Conservation (phyloP, 2,329 filamentous ascomycete species). For the Beauveria varroae region DNA sequence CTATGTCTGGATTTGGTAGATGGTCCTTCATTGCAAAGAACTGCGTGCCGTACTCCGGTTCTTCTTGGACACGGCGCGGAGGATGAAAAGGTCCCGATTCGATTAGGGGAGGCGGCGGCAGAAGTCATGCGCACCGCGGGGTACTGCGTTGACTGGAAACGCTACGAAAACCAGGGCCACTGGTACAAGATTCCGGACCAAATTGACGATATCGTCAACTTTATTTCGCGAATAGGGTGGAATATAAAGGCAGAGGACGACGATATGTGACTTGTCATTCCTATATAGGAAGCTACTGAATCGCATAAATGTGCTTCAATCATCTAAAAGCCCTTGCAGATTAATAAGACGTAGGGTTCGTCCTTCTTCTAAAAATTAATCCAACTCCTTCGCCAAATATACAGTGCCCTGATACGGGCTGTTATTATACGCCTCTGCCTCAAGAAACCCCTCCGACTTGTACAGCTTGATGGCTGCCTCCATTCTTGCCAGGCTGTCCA, state of each 20-base stretch:
- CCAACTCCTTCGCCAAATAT: constrained; percentile 15
- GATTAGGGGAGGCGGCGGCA: not conserved
- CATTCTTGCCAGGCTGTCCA: constrained; percentile 20
- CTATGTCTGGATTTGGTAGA: not conserved
- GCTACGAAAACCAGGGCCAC: constrained; percentile 34
- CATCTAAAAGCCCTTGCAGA: too few relatives aligned
- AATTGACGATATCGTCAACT: constrained; percentile 33
- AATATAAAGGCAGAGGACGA: not conserved
- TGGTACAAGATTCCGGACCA: constrained; percentile 42
- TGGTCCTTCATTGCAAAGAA: not conserved
- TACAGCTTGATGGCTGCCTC: constrained; percentile 19
- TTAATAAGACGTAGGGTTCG: too few relatives aligned
- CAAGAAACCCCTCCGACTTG: constrained; percentile 18
- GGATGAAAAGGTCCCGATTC: not conserved
- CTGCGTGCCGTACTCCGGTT: not conserved
- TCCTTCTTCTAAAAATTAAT: not conserved
- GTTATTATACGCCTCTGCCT: constrained; percentile 16
- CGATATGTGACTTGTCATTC: too few relatives aligned
- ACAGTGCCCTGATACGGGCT: constrained; percentile 17
- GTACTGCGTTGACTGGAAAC: constrained; percentile 29
- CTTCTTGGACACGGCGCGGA: not conserved
- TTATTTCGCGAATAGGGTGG: constrained; percentile 13
- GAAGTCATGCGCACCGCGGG: constrained; percentile 23
- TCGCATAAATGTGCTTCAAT: too few relatives aligned
- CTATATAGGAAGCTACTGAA: too few relatives aligned